A percentile compares a stretch with the other conserved stretches of the same genome.
Conservation (phyloP, 306 rosid species). For the Vigna hirtella region DNA sequence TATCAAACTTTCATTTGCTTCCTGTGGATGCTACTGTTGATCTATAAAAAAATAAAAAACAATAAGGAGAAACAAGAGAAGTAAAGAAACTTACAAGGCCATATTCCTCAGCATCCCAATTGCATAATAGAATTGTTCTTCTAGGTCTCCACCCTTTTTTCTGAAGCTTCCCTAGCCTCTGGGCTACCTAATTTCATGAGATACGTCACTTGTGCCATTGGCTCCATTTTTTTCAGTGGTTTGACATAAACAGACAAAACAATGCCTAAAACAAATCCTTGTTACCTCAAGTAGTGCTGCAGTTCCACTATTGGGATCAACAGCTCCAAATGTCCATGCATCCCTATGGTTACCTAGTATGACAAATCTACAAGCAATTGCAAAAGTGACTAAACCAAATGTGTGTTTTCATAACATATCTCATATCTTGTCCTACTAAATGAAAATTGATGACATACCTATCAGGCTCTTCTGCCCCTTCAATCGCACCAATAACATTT, state of each 20-base stretch:
- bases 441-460: conserved; percentile 47
- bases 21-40: no score
- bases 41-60: no score
- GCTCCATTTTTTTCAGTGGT: not conserved
- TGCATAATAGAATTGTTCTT: conserved; percentile 74
- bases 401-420: not conserved
- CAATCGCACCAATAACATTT: conserved; percentile 74
- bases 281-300: conserved; percentile 76
- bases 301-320: conserved; percentile 85
- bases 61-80: not conserved
- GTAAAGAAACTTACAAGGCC: conserved; percentile 62
- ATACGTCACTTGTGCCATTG: conserved; percentile 22
- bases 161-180: conserved; percentile 69
- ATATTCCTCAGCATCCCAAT: conserved; percentile 90
- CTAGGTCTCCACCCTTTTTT: conserved; percentile 77
- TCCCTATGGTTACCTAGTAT: conserved; percentile 84
- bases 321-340: conserved; percentile 91
- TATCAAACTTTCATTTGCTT: conserved; percentile 1
- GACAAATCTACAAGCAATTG: conserved; percentile 57
- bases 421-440: no score
- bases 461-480: conserved; percentile 83
- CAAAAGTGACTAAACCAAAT: not conserved
- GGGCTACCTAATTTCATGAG: conserved; percentile 55
- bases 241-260: not conserved
- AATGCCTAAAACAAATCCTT: conserved; percentile 1